These are phyloP conservation scores for Alloteropsis semialata DNA, from an alignment of 176 grass and related monocot species.

Conservation along the genomic window DNA sequence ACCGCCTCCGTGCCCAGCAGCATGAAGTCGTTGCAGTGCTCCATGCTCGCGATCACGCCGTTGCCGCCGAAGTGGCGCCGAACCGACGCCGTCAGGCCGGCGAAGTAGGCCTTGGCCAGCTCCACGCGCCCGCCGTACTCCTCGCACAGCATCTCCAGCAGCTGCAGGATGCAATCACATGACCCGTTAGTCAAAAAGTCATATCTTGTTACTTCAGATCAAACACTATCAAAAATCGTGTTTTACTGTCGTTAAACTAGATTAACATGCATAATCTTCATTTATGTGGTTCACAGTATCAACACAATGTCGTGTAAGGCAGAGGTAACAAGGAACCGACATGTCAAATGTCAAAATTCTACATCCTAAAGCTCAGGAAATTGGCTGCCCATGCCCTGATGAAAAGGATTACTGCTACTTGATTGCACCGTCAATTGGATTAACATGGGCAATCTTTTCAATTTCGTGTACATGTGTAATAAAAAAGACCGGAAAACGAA, in stretches of 20 bases:
- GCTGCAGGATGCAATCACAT: constrained; percentile 9
- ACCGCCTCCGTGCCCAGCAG: constrained; percentile 78
- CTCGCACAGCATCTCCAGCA: constrained; percentile 93
- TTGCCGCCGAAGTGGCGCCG: constrained; percentile 78
- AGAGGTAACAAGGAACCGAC: not conserved
- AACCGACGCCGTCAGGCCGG: constrained; percentile 64
- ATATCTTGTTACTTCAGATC: not conserved
- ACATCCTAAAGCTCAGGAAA: not conserved
- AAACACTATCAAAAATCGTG: not conserved
- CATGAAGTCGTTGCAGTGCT: constrained; percentile 99
- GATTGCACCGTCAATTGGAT: not conserved
- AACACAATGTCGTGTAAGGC: too few species aligned
- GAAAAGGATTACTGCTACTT: not conserved
- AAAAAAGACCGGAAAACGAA: not conserved
- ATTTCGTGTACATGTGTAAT: too few species aligned
- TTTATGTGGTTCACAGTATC: too few species aligned
- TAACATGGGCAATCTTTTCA: not conserved
- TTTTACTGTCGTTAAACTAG: too few species aligned
- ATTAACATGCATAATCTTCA: too few species aligned
- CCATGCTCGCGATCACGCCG: constrained; percentile 96
- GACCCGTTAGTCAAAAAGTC: not conserved
- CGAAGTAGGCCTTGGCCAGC: constrained; percentile 76
- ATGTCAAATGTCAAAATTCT: not conserved
- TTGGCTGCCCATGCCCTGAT: not conserved
- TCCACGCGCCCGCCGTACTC: constrained; percentile 82